phyloP scores from a whole-genome alignment of 345 rosid species.

The Citrus unshiu region DNA sequence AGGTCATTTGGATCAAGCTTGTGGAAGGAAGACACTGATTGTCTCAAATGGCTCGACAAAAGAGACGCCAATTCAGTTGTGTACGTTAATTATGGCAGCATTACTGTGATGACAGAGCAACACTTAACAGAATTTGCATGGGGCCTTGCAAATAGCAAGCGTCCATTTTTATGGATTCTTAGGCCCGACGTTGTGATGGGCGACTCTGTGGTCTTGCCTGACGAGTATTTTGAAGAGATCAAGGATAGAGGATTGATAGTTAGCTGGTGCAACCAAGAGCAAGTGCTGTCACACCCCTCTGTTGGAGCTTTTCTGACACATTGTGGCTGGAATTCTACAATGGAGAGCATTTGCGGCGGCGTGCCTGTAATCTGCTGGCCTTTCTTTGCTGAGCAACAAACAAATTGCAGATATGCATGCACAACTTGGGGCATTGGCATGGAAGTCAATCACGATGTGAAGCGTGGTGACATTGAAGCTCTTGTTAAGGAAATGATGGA shows the following conservation, averaged over 20 bases:
- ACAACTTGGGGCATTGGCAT: slow-evolving; percentile 17
- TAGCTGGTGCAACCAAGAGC: too few species aligned
- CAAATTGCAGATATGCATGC: slow-evolving; percentile 13
- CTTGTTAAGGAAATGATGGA: slow-evolving; percentile 10
- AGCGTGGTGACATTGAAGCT: slow-evolving; percentile 1
- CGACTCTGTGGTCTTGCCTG: neutral
- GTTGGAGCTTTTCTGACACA: slow-evolving; percentile 24
- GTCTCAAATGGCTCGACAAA: slow-evolving; percentile 21
- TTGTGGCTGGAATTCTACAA: slow-evolving; percentile 22
- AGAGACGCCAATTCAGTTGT: slow-evolving; percentile 17
- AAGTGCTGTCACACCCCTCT: slow-evolving; percentile 15
- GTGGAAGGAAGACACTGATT: slow-evolving; percentile 24
- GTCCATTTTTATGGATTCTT: slow-evolving; percentile 26
- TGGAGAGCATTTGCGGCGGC: neutral
- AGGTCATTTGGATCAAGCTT: slow-evolving; percentile 5
- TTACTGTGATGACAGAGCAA: slow-evolving; percentile 12
- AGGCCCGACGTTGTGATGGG: slow-evolving; percentile 27
- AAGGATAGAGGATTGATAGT: slow-evolving; percentile 15
- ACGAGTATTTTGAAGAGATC: slow-evolving; percentile 12
- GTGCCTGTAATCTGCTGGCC: slow-evolving; percentile 12
- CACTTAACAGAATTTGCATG: slow-evolving; percentile 26
- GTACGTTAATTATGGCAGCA: slow-evolving; percentile 26
- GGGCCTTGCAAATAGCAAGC: slow-evolving; percentile 24
- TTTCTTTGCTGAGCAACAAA: slow-evolving; percentile 7
- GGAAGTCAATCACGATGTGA: slow-evolving; percentile 16